Percentiles rank a stretch among this genome's conserved stretches.
Evolutionary conservation across 179 eudicot species (phyloP).

Genomic region (Silene noctiflora): DNA sequence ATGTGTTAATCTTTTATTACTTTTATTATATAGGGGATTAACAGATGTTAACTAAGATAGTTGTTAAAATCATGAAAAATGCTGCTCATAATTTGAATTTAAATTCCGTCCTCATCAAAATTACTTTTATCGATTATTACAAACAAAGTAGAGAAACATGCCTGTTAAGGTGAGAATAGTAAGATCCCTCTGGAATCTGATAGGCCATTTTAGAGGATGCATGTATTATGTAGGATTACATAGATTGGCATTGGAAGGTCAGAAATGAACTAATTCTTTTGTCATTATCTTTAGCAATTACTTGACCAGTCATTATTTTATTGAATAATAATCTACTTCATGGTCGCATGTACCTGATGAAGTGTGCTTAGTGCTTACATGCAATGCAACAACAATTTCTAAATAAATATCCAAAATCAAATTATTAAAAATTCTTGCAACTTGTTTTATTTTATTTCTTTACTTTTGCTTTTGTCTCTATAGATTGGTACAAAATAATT

Average conservation of each 20-base stretch:
- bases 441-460: background rate
- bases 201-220: slow-evolving; percentile 1
- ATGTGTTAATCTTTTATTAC: no score
- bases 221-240: slow-evolving; percentile 1
- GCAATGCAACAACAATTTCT: slow-evolving; percentile 22
- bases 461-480: background rate
- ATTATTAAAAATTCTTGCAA: background rate
- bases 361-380: slow-evolving; percentile 31
- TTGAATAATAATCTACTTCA: background rate
- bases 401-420: background rate
- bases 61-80: no score
- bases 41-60: no score
- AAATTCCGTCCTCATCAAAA: no score
- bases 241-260: slow-evolving; percentile 17
- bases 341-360: slow-evolving; percentile 5
- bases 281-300: slow-evolving; percentile 16
- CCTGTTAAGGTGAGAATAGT: background rate
- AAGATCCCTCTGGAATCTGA: slow-evolving; percentile 6
- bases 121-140: no score
- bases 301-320: slow-evolving; percentile 21
- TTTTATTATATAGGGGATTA: no score
- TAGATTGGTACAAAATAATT: background rate
- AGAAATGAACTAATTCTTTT: slow-evolving; percentile 13
- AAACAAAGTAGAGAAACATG: background rate
- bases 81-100: no score